Evolutionary conservation across 2,329 filamentous ascomycete species (phyloP).

Genomic region (Fusarium liriodendri): DNA sequence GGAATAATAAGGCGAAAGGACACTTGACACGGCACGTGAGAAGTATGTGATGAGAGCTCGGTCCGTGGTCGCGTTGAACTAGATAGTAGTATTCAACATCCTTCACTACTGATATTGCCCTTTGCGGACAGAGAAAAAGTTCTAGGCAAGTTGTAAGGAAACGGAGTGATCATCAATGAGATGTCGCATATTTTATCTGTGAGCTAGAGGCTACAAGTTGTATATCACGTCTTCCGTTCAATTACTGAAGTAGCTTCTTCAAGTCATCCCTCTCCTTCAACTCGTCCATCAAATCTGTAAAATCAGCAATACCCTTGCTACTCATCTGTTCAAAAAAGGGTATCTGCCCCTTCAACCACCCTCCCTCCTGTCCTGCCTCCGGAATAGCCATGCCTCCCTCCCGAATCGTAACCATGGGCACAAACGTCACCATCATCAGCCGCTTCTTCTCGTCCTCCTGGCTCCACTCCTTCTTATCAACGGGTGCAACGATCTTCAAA

Average conservation of each 20-base stretch:
- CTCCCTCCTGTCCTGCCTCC: constrained; percentile 28
- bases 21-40: too few relatives aligned
- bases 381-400: constrained; percentile 35
- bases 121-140: too few relatives aligned
- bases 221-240: not conserved
- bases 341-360: constrained; percentile 23
- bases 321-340: constrained; percentile 28
- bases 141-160: too few relatives aligned
- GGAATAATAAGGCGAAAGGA: too few relatives aligned
- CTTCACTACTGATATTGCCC: too few relatives aligned
- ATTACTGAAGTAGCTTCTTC: not conserved
- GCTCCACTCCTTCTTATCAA: constrained; percentile 1
- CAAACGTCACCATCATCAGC: constrained; percentile 25
- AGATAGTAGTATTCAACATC: too few relatives aligned
- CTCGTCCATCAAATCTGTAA: constrained; percentile 11
- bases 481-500: not conserved
- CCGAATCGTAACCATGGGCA: constrained; percentile 28
- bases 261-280: constrained; percentile 38
- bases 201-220: not conserved
- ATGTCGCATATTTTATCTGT: too few relatives aligned
- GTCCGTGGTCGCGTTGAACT: too few relatives aligned
- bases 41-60: too few relatives aligned
- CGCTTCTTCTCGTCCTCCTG: constrained; percentile 7
- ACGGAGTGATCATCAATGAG: too few relatives aligned
- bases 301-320: constrained; percentile 14